Base-by-base conservation (phyloP, 179 eudicot species). In the Monotropa hypopitys region DNA sequence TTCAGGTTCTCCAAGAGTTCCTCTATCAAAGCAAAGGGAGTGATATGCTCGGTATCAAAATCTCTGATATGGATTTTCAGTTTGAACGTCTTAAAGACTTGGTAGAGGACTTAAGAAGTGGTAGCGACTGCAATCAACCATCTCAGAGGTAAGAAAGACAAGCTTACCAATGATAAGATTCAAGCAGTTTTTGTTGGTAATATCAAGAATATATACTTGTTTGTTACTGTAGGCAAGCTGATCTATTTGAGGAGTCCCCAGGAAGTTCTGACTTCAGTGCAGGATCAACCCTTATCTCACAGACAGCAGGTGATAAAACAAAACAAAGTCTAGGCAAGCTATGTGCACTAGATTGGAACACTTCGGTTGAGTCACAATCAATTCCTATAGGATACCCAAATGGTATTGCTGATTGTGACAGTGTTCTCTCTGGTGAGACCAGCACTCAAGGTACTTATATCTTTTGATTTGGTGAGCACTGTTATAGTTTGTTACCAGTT, bases 181-280 rank as follows among this genome's bases (percentile, higher is more conserved):
- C 53, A 76, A 67, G 23, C 61, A 18, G 15, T 10, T 68, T 53
- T 32, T 76, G 57, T 45, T 59, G 6, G 18, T 57, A 75, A 42
- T 62, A 77, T 57, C 43, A 68, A 57, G 13, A 61, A 28, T 23
- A 45, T 79, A 38, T 75, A n/a, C n/a, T 23, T 28, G 30, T 50
- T 15, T 23, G 23, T 63, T 30, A 35, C 61, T 81, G 56, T 88
- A 95, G 97, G 92, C 86, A 85, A 80, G 84, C 84, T 71, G 91
- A 86, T 73, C 50, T 84, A 40, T 88, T 86, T 49, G 90, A 89
- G 72, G 88, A 87, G 63, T 91, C 97, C 51, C 88, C 92, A 23
- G 87, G 87, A 81, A 87, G 92, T 85, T 91, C 99, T 10, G 99
- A 93, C 81, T 88, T 89, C 66, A 94, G 97, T 82, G 87, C 92